Percentiles rank a stretch among this genome's conserved stretches.
These are phyloP conservation scores for Parietichytrium sp. DNA, from an alignment of 108 stramenopile genomes.

Conservation along the genomic window DNA sequence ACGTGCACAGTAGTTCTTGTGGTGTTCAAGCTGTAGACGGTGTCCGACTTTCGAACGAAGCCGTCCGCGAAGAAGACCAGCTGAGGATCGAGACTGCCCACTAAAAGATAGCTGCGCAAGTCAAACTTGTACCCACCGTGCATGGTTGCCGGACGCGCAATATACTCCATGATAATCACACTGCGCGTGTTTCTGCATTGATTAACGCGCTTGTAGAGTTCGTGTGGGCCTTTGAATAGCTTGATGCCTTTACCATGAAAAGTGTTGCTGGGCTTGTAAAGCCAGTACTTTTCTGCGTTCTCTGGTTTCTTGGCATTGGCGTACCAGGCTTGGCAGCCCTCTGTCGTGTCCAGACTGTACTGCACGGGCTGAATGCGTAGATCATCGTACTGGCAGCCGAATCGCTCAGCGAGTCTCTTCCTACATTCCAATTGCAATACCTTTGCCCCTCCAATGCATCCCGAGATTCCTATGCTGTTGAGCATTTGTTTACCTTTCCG, in stretches of 20 bases:
- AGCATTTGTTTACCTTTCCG: constrained; percentile 36
- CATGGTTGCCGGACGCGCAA: constrained; percentile 20
- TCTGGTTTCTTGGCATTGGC: neutral
- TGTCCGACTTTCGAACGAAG: constrained; percentile 24
- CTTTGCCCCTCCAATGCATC: constrained; percentile 32
- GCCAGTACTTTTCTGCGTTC: constrained; percentile 5
- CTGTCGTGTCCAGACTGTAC: neutral
- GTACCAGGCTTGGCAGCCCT: neutral
- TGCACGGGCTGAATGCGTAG: constrained; percentile 6
- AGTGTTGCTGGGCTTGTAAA: constrained; percentile 17
- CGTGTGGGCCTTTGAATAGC: neutral
- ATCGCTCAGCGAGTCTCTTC: neutral
- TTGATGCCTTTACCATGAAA: constrained; percentile 25
- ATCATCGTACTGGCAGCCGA: constrained; percentile 18
- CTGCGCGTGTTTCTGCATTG: neutral
- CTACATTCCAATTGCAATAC: neutral
- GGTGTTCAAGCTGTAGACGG: neutral
- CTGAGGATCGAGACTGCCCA: constrained; percentile 28
- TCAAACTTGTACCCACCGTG: constrained; percentile 33
- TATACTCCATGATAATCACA: constrained; percentile 27
- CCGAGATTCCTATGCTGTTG: constrained; percentile 28
- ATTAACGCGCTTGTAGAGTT: neutral
- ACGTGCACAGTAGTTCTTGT: neutral
- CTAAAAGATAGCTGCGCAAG: constrained; percentile 8
- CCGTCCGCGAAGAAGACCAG: constrained; percentile 33